Evolutionary conservation across 176 grass and related monocot genomes (phyloP), one percentile per base, ranked within the genome.

Genomic region (Poa pratensis): DNA sequence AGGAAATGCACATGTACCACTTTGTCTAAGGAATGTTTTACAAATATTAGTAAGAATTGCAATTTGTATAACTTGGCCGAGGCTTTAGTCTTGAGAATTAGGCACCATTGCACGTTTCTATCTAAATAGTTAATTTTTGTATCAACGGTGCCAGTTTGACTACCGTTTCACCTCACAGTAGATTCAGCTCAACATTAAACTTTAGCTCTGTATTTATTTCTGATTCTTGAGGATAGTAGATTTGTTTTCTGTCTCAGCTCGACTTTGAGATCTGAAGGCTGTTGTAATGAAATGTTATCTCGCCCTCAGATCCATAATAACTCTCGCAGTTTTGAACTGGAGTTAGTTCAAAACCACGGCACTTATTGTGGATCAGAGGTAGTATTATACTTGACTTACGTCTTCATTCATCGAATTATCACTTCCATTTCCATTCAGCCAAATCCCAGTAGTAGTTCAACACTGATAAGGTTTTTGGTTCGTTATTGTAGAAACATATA

Each of bases 171-270:
- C 23, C 40, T 16, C 8, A 48, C 40, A 32, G 27, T 80, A 50
- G 40, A 63, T 80, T 11, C 43, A 22, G 26, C 26, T 48, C 60
- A 34, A 51, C 27, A 63, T 80, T 16, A 46, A 45, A 42, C 26
- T 54, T 28, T 55, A 37, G 59, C 23, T 64, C 42, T 40, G 5
- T 14, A 57, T 74, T 74, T 63, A 86, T 30, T 52, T 86, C 42
- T 86, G 43, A 72, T 49, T 49, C 69, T 16, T 39, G 30, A 40
- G 13, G 34, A 30, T 30, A 64, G 15, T 46, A 62, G 14, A 63
- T 79, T 62, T 8, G 26, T 79, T 76, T 79, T 48, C 58, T 60
- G 40, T 50, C 58, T 73, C 70, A 73, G 60, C 60, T 15, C 49
- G 5, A 5, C 15, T 22, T 73, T 73, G 6, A 73, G 45, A 49